A percentile compares a stretch with the other conserved stretches of the same genome.
Conservation (phyloP, 306 rosid species). For the Cicer yamashitae region DNA sequence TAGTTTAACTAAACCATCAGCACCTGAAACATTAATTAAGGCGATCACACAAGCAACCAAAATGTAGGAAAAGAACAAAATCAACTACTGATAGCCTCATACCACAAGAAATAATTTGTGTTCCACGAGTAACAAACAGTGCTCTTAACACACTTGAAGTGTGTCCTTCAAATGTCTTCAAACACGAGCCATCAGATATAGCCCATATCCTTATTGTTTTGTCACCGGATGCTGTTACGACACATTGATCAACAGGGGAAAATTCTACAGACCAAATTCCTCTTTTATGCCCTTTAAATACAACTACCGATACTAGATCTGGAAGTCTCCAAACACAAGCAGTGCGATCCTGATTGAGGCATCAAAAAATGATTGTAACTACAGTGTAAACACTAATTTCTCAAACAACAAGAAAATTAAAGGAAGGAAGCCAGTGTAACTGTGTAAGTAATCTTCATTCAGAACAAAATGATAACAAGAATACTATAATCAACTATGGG, state of each 20-base stretch:
- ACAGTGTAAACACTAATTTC: background rate
- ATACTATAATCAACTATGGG: background rate
- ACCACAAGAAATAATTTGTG: conserved; percentile 90
- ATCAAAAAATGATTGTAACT: conserved; percentile 22
- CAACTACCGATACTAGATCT: conserved; percentile 73
- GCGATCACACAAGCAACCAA: conserved; percentile 33
- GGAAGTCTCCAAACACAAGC: conserved; percentile 98
- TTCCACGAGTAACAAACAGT: conserved; percentile 90
- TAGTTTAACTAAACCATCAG: conserved; percentile 88
- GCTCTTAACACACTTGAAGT: conserved; percentile 87
- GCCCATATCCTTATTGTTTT: conserved; percentile 94
- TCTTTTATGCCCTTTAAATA: conserved; percentile 90
- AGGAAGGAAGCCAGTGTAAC: conserved; percentile 19
- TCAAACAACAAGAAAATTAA: background rate
- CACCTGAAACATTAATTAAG: conserved; percentile 67
- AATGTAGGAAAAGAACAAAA: conserved; percentile 36
- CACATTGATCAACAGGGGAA: conserved; percentile 97
- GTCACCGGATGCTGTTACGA: conserved; percentile 93
- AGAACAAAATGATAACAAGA: background rate
- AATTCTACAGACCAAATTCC: conserved; percentile 97
- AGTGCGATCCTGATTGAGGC: conserved; percentile 76
- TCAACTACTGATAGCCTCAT: conserved; percentile 38
- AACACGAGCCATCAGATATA: conserved; percentile 90
- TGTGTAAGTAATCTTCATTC: conserved; percentile 17
- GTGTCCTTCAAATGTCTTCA: conserved; percentile 96